Conservation (phyloP, 2,329 filamentous ascomycete genomes). For the Fusarium dlaminii region DNA sequence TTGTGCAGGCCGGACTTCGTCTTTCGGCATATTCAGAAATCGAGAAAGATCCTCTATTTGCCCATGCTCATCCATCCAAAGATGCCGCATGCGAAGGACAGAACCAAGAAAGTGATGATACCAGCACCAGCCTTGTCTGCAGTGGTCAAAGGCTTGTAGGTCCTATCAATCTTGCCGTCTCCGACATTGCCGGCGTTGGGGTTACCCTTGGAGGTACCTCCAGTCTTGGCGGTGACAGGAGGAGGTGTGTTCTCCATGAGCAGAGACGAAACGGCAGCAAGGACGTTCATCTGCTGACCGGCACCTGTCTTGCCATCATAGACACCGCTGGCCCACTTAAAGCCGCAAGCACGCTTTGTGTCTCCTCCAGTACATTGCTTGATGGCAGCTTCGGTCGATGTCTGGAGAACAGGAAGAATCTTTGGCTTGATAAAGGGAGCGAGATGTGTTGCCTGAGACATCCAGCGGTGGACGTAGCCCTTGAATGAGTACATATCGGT, state of each 20-base stretch:
- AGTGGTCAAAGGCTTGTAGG: constrained; percentile 51
- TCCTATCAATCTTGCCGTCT: constrained; percentile 47
- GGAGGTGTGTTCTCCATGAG: constrained; percentile 54
- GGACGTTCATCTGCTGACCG: constrained; percentile 68
- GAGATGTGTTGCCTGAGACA: constrained; percentile 62
- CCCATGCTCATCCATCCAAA: constrained; percentile 62
- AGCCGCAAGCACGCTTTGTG: constrained; percentile 61
- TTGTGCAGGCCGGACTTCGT: constrained; percentile 9
- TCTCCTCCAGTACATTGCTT: constrained; percentile 63
- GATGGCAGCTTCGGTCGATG: constrained; percentile 63
- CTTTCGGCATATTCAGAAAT: constrained; percentile 21
- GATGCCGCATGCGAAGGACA: constrained; percentile 51
- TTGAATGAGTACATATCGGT: constrained; percentile 73
- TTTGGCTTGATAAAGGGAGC: constrained; percentile 61
- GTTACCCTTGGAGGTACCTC: constrained; percentile 62
- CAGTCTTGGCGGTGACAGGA: constrained; percentile 58
- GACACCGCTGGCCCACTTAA: constrained; percentile 60
- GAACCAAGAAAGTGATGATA: constrained; percentile 57
- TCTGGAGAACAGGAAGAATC: constrained; percentile 62
- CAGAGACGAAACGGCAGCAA: constrained; percentile 64
- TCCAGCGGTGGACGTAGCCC: constrained; percentile 66
- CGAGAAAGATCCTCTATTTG: constrained; percentile 24
- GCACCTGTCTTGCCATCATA: constrained; percentile 67
- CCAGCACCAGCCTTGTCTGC: constrained; percentile 59
- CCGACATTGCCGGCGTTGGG: constrained; percentile 53